These are phyloP conservation scores for Nematocida sp. DNA, from an alignment of 371 early-diverging fungal genomes.

Conservation along the genomic window DNA sequence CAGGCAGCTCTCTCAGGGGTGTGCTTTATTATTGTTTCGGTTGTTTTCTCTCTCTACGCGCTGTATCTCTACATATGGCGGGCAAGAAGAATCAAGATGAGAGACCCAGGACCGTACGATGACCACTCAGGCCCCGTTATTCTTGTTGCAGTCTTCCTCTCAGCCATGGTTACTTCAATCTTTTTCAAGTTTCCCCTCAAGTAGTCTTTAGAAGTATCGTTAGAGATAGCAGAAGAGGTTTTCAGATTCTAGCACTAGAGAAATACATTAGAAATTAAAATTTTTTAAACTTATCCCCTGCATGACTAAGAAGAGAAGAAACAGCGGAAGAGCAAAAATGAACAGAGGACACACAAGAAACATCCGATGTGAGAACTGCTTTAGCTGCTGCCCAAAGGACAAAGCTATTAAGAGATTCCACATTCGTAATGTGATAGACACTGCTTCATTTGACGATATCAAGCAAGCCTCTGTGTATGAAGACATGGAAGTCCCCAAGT, in stretches of 20 bases:
- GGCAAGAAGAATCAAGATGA: conserved; percentile 67
- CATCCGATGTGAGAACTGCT: conserved; percentile 95
- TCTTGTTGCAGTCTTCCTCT: conserved; percentile 73
- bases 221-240: too few relatives aligned
- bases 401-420: conserved; percentile 96
- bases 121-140: conserved; percentile 70
- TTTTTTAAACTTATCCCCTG: conserved; percentile 23
- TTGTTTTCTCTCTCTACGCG: conserved; percentile 77
- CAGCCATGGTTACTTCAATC: conserved; percentile 79
- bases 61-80: conserved; percentile 83
- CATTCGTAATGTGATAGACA: conserved; percentile 91
- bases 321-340: conserved; percentile 92
- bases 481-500: conserved; percentile 87
- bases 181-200: conserved; percentile 71
- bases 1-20: conserved; percentile 61
- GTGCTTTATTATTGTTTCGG: conserved; percentile 72
- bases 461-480: conserved; percentile 83
- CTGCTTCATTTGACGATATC: conserved; percentile 89
- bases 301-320: conserved; percentile 76
- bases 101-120: conserved; percentile 65
- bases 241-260: too few relatives aligned
- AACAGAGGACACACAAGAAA: conserved; percentile 91
- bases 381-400: conserved; percentile 92
- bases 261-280: too few relatives aligned
- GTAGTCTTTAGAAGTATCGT: too few relatives aligned